These are phyloP conservation scores for Trichoderma endophyticum DNA, from an alignment of 2,329 filamentous ascomycete genomes.

Conservation along the genomic window DNA sequence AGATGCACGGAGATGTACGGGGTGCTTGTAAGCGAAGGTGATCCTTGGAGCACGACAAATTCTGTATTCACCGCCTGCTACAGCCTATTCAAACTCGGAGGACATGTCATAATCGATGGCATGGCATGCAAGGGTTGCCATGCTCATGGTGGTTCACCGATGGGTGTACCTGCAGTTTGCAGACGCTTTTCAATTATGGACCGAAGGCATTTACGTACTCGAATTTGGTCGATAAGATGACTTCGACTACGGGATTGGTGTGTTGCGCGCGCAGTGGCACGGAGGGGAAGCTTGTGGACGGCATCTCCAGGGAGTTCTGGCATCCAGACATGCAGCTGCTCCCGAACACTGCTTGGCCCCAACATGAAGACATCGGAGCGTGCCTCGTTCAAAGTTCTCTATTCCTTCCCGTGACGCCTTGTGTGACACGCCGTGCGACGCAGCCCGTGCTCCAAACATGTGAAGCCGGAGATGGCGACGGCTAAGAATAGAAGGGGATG, in stretches of 20 bases:
- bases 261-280: background rate
- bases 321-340: background rate
- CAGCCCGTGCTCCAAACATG: background rate
- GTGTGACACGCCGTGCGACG: background rate
- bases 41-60: background rate
- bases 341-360: background rate
- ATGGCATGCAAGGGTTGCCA: conserved; percentile 2
- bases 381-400: background rate
- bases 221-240: background rate
- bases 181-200: background rate
- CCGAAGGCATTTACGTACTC: background rate
- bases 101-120: background rate
- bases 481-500: conserved; percentile 11
- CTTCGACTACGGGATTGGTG: background rate
- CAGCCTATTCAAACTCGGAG: background rate
- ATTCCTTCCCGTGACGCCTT: background rate
- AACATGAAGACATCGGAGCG: background rate
- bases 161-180: background rate
- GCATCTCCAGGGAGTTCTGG: background rate
- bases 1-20: background rate
- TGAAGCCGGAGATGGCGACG: background rate
- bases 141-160: conserved; percentile 4
- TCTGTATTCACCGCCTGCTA: conserved; percentile 9
- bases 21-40: background rate
- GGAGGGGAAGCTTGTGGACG: background rate